Evolutionary conservation across 2,329 filamentous ascomycete genomes (phyloP), one percentile per base, ranked within the genome.

Genomic region (Aspergillus aculeatinus): DNA sequence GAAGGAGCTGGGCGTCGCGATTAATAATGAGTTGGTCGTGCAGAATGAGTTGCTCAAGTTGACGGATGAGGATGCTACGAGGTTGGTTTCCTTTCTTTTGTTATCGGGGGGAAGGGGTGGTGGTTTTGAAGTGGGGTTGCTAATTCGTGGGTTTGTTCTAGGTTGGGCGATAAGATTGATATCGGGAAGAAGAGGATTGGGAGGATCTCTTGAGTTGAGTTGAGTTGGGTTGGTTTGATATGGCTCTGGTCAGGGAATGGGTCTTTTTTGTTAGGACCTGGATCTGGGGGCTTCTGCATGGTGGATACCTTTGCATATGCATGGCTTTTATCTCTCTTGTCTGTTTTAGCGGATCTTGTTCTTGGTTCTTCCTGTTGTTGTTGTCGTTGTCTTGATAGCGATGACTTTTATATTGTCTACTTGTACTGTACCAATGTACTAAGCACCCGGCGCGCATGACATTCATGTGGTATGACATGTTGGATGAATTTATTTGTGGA

Each of bases 1-100:
- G 77, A 83, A 81, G 69, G 85, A 88, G 69, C 79, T 88, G 74
- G 86, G 85, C 1, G 81, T 86, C 27, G 78, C 82, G 66, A 88
- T 88, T 64, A 86, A 88, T 64, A 80, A 85, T 61, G 86, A 88
- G 74, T 71, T 88, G 67, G 80, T 82, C 59, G 76, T 87, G 60
- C 85, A 88, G 76, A 87, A 87, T 70, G 81, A 84, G 65, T 78
- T 88, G 78, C 69, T 88, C 61, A 81, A 78, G 12, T 68, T 87
- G 73, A 71, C 87, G 25, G 85, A 86, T 64, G 81, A 86, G 64
- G 86, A 88, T 74, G 80, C 82, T 5, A 81, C 83, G 48, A 75
- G 79, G 77, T 79, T 61, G 56, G 70, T 69, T 4, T 35, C 52
- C n/a, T 33, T 19, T 55, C 27, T 51, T 29, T 14, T 21, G 7